These are phyloP conservation scores for Alternaria panax DNA, from an alignment of 2,329 filamentous ascomycete species.

Conservation along the genomic window DNA sequence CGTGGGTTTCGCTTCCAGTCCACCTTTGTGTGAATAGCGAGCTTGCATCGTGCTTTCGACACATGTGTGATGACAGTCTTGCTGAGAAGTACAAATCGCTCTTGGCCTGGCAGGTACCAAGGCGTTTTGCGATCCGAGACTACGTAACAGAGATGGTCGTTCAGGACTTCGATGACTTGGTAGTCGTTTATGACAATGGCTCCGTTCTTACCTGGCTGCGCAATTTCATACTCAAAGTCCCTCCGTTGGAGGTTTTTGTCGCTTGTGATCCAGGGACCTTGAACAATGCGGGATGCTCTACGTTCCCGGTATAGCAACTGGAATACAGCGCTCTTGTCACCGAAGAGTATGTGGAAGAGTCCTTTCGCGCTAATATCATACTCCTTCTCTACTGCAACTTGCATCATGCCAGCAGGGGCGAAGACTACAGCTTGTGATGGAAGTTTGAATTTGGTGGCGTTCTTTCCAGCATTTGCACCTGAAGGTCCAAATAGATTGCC, in stretches of 20 bases:
- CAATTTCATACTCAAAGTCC: conserved; percentile 81
- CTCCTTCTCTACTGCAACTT: conserved; percentile 76
- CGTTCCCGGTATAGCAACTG: conserved; percentile 84
- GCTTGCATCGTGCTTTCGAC: conserved; percentile 89
- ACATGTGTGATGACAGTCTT: conserved; percentile 95
- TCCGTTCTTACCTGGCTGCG: conserved; percentile 52
- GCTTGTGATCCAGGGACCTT: conserved; percentile 81
- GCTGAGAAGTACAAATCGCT: conserved; percentile 80
- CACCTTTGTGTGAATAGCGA: conserved; percentile 86
- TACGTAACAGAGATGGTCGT: conserved; percentile 69
- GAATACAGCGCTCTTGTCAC: conserved; percentile 94
- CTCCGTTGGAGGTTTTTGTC: conserved; percentile 76
- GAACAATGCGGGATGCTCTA: conserved; percentile 65
- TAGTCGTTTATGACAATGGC: conserved; percentile 73
- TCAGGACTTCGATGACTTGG: conserved; percentile 78
- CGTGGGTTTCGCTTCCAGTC: conserved; percentile 74
- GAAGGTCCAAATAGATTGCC: conserved; percentile 63
- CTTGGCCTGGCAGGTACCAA: conserved; percentile 86
- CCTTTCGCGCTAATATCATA: conserved; percentile 94
- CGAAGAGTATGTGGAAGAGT: conserved; percentile 94
- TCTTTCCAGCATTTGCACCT: conserved; percentile 51
- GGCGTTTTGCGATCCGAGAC: conserved; percentile 69
- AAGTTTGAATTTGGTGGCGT: conserved; percentile 77
- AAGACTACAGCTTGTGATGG: conserved; percentile 83
- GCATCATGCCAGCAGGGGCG: conserved; percentile 81